Evolutionary conservation across 805 yeast species (phyloP).

Genomic region (Wickerhamiella lipophila): DNA sequence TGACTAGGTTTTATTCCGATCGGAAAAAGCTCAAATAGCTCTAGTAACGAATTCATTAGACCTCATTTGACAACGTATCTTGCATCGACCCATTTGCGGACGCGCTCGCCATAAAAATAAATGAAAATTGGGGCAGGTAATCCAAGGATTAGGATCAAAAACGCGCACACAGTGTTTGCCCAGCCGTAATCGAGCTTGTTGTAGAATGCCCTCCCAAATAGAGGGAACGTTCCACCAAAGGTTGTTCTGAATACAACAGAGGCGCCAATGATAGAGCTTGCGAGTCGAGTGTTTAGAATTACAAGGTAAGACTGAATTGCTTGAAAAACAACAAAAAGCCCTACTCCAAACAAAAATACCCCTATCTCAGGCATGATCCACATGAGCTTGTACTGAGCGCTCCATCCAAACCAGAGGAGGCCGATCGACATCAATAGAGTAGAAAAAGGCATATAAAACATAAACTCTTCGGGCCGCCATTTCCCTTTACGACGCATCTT

Average conservation of each 20-base stretch:
- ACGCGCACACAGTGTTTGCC: conserved; percentile 54
- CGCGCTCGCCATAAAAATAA: conserved; percentile 41
- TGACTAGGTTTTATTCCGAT: too few species aligned
- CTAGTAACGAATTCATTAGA: too few species aligned
- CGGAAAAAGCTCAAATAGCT: too few species aligned
- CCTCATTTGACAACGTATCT: conserved; percentile 17
- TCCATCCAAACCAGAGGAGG: conserved; percentile 61
- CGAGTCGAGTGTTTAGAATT: conserved; percentile 53
- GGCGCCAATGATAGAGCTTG: conserved; percentile 60
- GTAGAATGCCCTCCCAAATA: conserved; percentile 50
- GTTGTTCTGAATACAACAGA: conserved; percentile 55
- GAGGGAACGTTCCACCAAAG: conserved; percentile 58
- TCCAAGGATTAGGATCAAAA: conserved; percentile 45
- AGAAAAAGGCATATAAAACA: conserved; percentile 39
- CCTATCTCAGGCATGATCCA: conserved; percentile 59
- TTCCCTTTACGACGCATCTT: conserved; percentile 33
- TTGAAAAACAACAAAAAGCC: conserved; percentile 52
- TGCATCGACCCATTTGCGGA: conserved; percentile 47
- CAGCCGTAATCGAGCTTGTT: conserved; percentile 48
- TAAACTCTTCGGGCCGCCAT: conserved; percentile 47
- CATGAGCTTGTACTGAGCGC: conserved; percentile 41
- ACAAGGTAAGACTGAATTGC: conserved; percentile 56
- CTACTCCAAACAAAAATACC: conserved; percentile 45
- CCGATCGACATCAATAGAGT: conserved; percentile 48
- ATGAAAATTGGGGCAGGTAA: conserved; percentile 54